A percentile compares a stretch with the other conserved stretches of the same genome.
Evolutionary conservation across 257 asterid genomes (phyloP).

Genomic region (Cruciata laevipes): DNA sequence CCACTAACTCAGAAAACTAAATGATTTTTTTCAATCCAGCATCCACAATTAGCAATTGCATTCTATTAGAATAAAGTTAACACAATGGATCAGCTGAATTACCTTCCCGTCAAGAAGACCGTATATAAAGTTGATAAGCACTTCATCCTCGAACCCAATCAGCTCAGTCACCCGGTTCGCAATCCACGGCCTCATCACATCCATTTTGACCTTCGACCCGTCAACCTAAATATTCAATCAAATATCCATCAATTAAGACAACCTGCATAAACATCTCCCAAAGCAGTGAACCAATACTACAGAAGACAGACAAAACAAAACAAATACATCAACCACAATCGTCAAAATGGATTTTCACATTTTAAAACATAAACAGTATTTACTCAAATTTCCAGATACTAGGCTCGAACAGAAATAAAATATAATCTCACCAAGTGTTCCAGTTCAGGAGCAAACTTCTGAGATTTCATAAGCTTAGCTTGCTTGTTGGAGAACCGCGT

Average conservation of each 20-base stretch:
- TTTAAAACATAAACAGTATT: not conserved
- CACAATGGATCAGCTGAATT: not conserved
- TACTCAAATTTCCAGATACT: not conserved
- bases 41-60: not conserved
- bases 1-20: not conserved
- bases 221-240: constrained; percentile 54
- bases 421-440: constrained; percentile 61
- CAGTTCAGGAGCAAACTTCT: constrained; percentile 93
- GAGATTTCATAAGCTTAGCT: constrained; percentile 86
- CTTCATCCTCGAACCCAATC: constrained; percentile 99
- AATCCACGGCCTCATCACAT: constrained; percentile 96
- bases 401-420: not conserved
- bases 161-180: constrained; percentile 94
- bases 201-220: constrained; percentile 84
- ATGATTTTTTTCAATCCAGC: not conserved
- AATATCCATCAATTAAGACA: not conserved
- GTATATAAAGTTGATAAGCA: constrained; percentile 86
- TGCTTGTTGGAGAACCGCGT: constrained; percentile 99
- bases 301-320: not conserved
- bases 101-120: constrained; percentile 93
- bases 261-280: constrained; percentile 5
- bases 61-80: not conserved
- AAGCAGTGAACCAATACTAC: constrained; percentile 1
- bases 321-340: constrained; percentile 8
- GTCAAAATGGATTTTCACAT: constrained; percentile 5